These are phyloP conservation scores for Sherardia arvensis DNA, from an alignment of 257 asterid genomes.

Conservation along the genomic window DNA sequence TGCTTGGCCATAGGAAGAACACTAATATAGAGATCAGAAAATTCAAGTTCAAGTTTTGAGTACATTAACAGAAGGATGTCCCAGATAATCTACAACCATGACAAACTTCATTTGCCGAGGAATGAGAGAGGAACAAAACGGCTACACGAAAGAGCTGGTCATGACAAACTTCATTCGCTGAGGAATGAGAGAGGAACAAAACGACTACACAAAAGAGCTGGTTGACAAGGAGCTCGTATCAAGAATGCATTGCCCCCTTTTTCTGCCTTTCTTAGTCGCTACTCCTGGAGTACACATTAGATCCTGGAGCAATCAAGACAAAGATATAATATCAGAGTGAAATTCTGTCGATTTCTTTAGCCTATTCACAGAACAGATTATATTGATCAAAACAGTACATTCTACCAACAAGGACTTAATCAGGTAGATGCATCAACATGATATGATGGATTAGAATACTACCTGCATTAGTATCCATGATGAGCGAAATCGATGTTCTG, in stretches of 20 bases:
- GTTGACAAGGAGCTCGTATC: not conserved
- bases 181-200: not conserved
- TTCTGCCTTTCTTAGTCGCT: not conserved
- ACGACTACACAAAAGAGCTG: not conserved
- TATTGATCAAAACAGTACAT: not conserved
- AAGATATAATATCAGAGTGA: no score
- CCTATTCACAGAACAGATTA: not conserved
- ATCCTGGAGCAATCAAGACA: not conserved
- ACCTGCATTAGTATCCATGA: not conserved
- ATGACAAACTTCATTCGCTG: not conserved
- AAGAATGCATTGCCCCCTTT: not conserved
- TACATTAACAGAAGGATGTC: not conserved
- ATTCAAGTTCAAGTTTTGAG: not conserved
- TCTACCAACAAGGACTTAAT: not conserved
- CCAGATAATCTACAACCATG: not conserved
- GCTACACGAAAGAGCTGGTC: no score
- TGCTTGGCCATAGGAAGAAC: not conserved
- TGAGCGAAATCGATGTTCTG: not conserved
- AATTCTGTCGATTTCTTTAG: not conserved
- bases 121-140: no score
- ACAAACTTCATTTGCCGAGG: no score
- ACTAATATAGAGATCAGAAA: not conserved
- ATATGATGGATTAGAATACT: not conserved
- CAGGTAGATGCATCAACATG: not conserved
- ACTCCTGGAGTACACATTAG: no score